Base-by-base conservation (phyloP, 345 rosid species). In the Dipteronia dyeriana region DNA sequence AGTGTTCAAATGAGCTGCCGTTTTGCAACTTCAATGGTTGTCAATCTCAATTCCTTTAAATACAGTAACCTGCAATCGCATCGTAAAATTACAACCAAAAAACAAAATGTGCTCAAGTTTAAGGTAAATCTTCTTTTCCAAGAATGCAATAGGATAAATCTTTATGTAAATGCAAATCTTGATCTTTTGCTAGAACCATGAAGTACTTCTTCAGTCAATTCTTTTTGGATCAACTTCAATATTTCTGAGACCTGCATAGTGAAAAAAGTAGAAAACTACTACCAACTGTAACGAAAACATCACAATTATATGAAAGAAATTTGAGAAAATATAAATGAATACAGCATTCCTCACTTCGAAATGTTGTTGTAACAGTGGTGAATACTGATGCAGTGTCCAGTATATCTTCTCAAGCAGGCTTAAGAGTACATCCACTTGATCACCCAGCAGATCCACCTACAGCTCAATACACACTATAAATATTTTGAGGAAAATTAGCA, bases 401-500 rank as follows among this genome's bases (percentile, higher is more conserved):
- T 88, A 86, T 75, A 85, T 82, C 85, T 81, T 87, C 81, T 89
- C 80, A 17, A 95, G 92, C 34, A 88, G 68, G 71, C 68, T 73
- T 71, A 79, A 69, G 19, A 87, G 92, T 5, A 22, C 75, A 29
- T 93, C 97, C 17, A 93, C 98, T 86, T 89, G 97, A 83, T 95
- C 91, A 0, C 91, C 97, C 39, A 95, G 87, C 64, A 93, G 86
- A 84, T 95, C 97, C 75, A 95, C 98, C 97, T 93, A 64, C 6
- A 34, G 26, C 23, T 71, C 65, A 75, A 53, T 0, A 71, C 53
- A 53, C 17, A 34, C 41, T 4, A 71, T 51, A 45, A 39, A 63
- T 23, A 9, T 43, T 53, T 43, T 53, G 12, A 9, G 45, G 5
- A 14, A 65, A 63, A 49, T 19, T 38, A 43, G 19, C 19, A 5